Conservation (phyloP, 305 asterid genomes). For the Fraxinus dipetala region DNA sequence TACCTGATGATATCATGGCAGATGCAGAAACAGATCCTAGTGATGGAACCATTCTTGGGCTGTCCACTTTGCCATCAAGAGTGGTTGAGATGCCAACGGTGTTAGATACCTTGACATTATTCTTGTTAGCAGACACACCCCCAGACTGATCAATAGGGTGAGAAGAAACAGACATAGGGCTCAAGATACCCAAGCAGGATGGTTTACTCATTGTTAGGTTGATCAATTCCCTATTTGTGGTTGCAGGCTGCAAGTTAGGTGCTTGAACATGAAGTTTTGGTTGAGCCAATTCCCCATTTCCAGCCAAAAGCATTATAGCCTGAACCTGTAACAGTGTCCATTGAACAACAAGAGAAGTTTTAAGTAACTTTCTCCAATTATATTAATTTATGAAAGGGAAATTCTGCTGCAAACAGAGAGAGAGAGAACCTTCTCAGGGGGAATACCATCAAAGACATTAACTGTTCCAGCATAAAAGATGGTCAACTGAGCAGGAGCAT, state of each 20-base stretch:
- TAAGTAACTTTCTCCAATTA: not conserved
- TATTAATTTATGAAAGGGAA: not conserved
- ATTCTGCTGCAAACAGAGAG: not conserved
- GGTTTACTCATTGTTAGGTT: constrained; percentile 31
- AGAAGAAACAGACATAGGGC: constrained; percentile 65
- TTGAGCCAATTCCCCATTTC: constrained; percentile 36
- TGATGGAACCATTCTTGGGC: constrained; percentile 40
- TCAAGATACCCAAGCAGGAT: constrained; percentile 45
- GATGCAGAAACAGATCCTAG: constrained; percentile 46
- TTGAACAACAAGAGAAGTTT: not conserved
- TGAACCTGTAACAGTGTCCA: constrained; percentile 51
- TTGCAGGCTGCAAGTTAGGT: constrained; percentile 37
- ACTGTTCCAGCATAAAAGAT: constrained; percentile 75
- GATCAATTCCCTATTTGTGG: constrained; percentile 24
- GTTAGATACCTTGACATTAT: constrained; percentile 37
- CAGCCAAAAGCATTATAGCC: constrained; percentile 72
- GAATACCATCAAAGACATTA: constrained; percentile 64
- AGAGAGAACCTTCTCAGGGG: constrained; percentile 57
- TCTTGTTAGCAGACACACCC: constrained; percentile 34
- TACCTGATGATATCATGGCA: constrained; percentile 64
- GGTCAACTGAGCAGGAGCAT: constrained; percentile 59
- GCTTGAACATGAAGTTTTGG: constrained; percentile 42
- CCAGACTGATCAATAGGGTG: constrained; percentile 42
- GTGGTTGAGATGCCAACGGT: constrained; percentile 30
- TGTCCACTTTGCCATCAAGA: constrained; percentile 37